Evolutionary conservation across 1,139 yeast species (phyloP).

Genomic region (Fermentozyma sake): DNA sequence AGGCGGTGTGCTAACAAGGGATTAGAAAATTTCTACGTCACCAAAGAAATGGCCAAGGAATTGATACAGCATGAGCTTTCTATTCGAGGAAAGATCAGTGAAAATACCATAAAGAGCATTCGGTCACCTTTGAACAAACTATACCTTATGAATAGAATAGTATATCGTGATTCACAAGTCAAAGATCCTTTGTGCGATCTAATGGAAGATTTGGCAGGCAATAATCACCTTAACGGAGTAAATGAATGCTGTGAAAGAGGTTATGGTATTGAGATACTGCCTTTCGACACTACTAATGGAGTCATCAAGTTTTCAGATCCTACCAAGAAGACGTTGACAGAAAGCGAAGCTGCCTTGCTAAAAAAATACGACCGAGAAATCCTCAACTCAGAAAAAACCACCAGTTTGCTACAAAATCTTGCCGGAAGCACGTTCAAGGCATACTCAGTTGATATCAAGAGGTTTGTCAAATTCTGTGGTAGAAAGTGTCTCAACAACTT

Average conservation of each 20-base stretch:
- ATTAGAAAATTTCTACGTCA: slow-evolving; percentile 3
- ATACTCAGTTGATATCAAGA: slow-evolving; percentile 4
- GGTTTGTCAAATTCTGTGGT: slow-evolving; percentile 4
- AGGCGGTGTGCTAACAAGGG: slow-evolving; percentile 4
- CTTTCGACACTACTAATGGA: too few relatives aligned
- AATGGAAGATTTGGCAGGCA: slow-evolving; percentile 3
- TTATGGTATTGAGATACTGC: too few relatives aligned
- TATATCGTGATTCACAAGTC: slow-evolving; percentile 2
- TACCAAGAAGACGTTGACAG: slow-evolving; percentile 1
- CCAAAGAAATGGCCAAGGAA: slow-evolving; percentile 4
- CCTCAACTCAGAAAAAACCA: slow-evolving; percentile 1
- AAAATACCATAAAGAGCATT: slow-evolving; percentile 5
- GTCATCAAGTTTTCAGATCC: slow-evolving; percentile 2
- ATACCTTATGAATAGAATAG: slow-evolving; percentile 4
- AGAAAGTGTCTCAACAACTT: slow-evolving; percentile 1
- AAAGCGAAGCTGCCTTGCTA: slow-evolving; percentile 1
- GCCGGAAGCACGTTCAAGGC: slow-evolving; percentile 5
- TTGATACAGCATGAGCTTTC: slow-evolving; percentile 3
- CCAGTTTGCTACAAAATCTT: slow-evolving; percentile 1
- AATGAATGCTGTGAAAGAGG: too few relatives aligned
- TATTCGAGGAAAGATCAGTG: slow-evolving; percentile 4
- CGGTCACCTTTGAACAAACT: slow-evolving; percentile 5
- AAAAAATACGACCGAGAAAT: slow-evolving; percentile 2
- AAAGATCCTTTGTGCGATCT: slow-evolving; percentile 3
- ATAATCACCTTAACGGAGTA: too few relatives aligned